Base-by-base conservation (phyloP, 495 filamentous ascomycete species). In the Aspergillus heteromorphus region DNA sequence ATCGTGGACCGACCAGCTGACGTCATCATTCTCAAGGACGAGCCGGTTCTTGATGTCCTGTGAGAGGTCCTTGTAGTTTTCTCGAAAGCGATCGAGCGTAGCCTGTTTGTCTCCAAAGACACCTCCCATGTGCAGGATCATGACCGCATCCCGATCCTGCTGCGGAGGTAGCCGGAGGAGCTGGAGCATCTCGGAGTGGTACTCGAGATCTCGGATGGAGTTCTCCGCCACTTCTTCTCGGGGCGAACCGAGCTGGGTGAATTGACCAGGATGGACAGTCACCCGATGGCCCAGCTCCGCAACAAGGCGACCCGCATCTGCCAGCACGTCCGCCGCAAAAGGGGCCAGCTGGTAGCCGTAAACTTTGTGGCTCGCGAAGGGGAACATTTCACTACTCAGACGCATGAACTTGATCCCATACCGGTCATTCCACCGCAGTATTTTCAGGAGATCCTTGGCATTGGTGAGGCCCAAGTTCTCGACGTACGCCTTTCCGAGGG, bases 121-220 rank as follows among this genome's bases (percentile, higher is more conserved):
- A 13, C 93, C 93, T 17, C 92, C 93, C 83, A 97, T 90, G 61
- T 97, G 93, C 2, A 97, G 64, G 52, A 97, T 90, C 89, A 97
- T 93, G 38, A 97, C 84, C 6, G 93, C 91, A 68, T 97, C 90
- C 18, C 86, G 84, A 64, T 97, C 77, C 51, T 85, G 80, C 65
- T 97, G 91, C 16, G 83, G 80, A 0, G 90, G 88, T 0, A 97
- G 73, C 18, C 80, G 84, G 14, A 97, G 83, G 1, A 96, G 79
- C 10, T 79, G 79, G 0, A 97, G 79, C 76, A 97, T 68, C 68
- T 98, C 91, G 31, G 87, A 85, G 65, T 97, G 92, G 59, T 93
- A 97, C 43, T 88, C 88, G 0, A 97, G 79, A 70, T 96, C 93
- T 2, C 91, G 83, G 8, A 92, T 64, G 1, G 91, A 82, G 52